Conservation (phyloP, 2,329 filamentous ascomycete species). For the Endoconidiophora laricicola region DNA sequence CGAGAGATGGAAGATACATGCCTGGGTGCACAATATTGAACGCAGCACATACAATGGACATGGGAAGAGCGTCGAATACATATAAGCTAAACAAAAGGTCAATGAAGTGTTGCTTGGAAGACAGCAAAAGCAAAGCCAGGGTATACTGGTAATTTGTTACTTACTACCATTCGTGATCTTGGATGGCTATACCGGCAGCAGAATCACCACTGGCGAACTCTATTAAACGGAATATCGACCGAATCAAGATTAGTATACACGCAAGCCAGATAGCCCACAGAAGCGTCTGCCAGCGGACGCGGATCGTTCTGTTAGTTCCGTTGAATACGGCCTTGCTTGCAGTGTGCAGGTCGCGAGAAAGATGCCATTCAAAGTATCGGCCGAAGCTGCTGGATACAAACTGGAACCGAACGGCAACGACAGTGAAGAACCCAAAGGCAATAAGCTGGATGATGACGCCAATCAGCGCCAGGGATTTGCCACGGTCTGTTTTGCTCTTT, state of each 20-base stretch:
- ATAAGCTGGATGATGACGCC: conserved; percentile 24
- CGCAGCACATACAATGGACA: conserved; percentile 16
- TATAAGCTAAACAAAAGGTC: conserved; percentile 15
- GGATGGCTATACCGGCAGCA: conserved; percentile 14
- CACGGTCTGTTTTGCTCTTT: conserved; percentile 17
- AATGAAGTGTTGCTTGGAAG: not conserved
- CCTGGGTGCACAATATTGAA: conserved; percentile 20
- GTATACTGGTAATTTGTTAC: conserved; percentile 10
- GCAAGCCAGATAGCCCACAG: conserved; percentile 20
- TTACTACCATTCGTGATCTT: conserved; percentile 19
- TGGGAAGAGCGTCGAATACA: conserved; percentile 20
- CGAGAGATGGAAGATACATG: conserved; percentile 19
- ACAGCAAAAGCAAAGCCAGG: not conserved
- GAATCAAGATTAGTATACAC: conserved; percentile 19
- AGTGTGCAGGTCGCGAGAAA: not conserved
- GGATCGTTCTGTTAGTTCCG: conserved; percentile 17
- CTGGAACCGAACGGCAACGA: conserved; percentile 30
- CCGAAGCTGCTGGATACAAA: conserved; percentile 21
- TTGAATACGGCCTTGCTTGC: conserved; percentile 9
- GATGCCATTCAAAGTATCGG: not conserved
- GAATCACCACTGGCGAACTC: conserved; percentile 17
- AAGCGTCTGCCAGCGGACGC: conserved; percentile 21
- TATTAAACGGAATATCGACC: conserved; percentile 19
- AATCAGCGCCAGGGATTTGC: conserved; percentile 23
- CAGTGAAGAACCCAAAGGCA: conserved; percentile 29